Evolutionary conservation across 1,284 basidiomycete genomes (phyloP).

Genomic region (Ganoderma meredithae): DNA sequence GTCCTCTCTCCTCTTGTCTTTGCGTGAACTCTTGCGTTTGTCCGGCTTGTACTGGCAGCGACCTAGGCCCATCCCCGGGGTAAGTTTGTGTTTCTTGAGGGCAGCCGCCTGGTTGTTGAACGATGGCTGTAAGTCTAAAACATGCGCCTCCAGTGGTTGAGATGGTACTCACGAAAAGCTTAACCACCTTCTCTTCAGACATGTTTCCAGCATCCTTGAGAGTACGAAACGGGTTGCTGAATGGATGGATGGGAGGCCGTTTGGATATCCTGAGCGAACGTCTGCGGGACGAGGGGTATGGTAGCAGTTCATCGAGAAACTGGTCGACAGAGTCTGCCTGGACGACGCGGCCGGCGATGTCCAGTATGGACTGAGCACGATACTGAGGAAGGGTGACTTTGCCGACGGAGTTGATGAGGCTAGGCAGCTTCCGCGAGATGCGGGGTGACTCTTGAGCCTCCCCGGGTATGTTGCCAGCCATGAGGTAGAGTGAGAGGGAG

Average conservation of each 20-base stretch:
- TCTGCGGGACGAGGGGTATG: not conserved
- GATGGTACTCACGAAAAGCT: not conserved
- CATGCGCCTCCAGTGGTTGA: too few relatives aligned
- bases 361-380: not conserved
- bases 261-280: not conserved
- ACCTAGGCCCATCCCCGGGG: not conserved
- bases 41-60: slow-evolving; percentile 1
- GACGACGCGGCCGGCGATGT: not conserved
- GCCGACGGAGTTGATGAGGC: not conserved
- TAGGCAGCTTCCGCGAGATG: not conserved
- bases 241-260: not conserved
- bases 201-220: not conserved
- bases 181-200: slow-evolving; percentile 4
- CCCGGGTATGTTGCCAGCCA: not conserved
- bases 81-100: slow-evolving; percentile 2
- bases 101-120: not conserved
- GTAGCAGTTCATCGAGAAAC: slow-evolving; percentile 1
- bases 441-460: not conserved
- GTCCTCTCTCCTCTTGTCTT: not conserved
- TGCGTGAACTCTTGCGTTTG: not conserved
- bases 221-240: not conserved
- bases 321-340: not conserved
- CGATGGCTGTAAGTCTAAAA: not conserved
- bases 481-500: not conserved
- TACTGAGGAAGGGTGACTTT: not conserved